Base-by-base conservation (phyloP, 768 basidiomycete species). In the Lentinula boryana region DNA sequence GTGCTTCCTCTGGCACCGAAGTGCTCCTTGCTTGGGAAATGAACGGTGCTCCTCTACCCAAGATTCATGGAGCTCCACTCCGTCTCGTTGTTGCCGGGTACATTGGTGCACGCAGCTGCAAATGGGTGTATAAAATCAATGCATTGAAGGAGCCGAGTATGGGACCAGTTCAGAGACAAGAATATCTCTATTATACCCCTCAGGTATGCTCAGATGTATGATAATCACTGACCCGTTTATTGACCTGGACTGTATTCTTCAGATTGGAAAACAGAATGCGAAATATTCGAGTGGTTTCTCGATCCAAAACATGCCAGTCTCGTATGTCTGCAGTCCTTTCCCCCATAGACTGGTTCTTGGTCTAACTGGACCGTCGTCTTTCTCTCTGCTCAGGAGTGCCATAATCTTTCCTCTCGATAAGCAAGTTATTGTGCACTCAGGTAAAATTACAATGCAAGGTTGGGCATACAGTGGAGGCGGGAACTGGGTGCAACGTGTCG, bases 251-350 rank as follows among this genome's bases (percentile, higher is more conserved):
- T 1, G 35, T 16, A 54, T 48, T 23, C 12, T 43, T 16, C 64
- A 82, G 78, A 75, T 76, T 50, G 81, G 81, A 21, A 84, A 83
- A 68, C 80, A 83, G 60, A 84, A 84, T 61, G 68, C 70, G 5
- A 76, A 75, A 62, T 80, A 78, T 55, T 82, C 80, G 27, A 81
- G 79, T 65, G 82, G 82, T 4, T 84, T 84, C 66, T 81, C 80
- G 4, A 84, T 84, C 62, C 78, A 79, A 62, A 76, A 80, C 56
- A 83, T 84, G 82, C 83, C 81, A 2, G 82, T 84, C 5, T 84
- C 82, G 80, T 82, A 44, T 33, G 81, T 75, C 7, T 32, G 15
- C n/a, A 15, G 0, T 50, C 40, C 5, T 46, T 58, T 27, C 33
- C 49, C 53, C 40, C 58, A 48, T 35, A 23, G 13, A 3, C 21